phyloP scores from a whole-genome alignment of 2,329 filamentous ascomycete species.

The Paecilomyces sp. region DNA sequence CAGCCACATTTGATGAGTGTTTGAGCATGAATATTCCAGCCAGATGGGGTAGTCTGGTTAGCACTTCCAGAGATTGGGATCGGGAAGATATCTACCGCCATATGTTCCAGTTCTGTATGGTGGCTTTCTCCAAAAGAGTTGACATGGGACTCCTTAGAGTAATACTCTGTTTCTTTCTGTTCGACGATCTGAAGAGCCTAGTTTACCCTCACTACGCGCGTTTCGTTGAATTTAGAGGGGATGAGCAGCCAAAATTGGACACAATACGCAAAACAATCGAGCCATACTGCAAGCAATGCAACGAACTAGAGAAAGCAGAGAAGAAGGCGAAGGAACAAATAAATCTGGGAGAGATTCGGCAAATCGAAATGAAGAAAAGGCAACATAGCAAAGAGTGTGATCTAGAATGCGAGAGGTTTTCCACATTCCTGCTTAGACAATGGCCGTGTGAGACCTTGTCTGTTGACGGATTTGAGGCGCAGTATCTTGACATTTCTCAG shows the following conservation, averaged over 20 bases:
- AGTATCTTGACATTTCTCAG: conserved; percentile 27
- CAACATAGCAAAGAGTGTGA: conserved; percentile 23
- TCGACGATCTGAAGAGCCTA: conserved; percentile 32
- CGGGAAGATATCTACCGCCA: conserved; percentile 16
- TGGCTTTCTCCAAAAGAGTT: conserved; percentile 35
- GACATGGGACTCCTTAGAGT: conserved; percentile 37
- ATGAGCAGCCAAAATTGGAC: conserved; percentile 6
- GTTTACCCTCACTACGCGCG: conserved; percentile 27
- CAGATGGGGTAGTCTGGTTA: conserved; percentile 41
- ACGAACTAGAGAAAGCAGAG: background rate
- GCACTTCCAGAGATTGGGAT: conserved; percentile 22
- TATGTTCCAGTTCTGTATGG: conserved; percentile 40
- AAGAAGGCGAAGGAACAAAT: background rate
- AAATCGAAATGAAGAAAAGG: conserved; percentile 14
- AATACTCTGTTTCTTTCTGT: conserved; percentile 39
- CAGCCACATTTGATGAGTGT: conserved; percentile 31
- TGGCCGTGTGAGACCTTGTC: conserved; percentile 39
- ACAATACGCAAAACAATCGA: background rate
- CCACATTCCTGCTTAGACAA: conserved; percentile 34
- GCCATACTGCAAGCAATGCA: background rate
- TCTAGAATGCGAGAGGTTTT: conserved; percentile 31
- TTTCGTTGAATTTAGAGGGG: conserved; percentile 14
- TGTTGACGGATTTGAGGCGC: conserved; percentile 16
- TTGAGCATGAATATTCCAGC: conserved; percentile 29
- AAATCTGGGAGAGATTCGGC: background rate